Percentiles rank a stretch among this genome's conserved stretches.
These are phyloP conservation scores for Mycena galopus DNA, from an alignment of 768 basidiomycete genomes.

Conservation along the genomic window DNA sequence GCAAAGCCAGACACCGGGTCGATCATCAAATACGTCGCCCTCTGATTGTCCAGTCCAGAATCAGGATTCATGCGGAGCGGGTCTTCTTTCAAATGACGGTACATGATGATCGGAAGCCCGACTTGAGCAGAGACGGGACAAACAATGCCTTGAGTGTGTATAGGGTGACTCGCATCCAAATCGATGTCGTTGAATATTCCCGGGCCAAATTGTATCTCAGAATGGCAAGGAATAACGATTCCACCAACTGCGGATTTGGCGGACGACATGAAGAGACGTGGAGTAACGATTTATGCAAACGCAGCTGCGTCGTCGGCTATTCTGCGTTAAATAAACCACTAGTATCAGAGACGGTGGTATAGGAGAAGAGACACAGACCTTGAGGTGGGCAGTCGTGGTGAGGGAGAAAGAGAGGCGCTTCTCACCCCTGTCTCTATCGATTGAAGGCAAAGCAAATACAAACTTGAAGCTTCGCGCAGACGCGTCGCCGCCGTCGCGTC, in stretches of 20 bases:
- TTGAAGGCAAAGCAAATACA: too few species aligned
- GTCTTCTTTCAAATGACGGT: constrained; percentile 41
- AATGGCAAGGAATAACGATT: background rate
- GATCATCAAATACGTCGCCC: constrained; percentile 45
- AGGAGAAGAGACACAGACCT: too few species aligned
- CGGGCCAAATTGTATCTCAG: background rate
- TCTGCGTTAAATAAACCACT: too few species aligned
- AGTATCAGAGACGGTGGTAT: too few species aligned
- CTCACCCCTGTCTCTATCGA: too few species aligned
- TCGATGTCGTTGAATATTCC: background rate
- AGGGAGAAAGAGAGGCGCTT: too few species aligned
- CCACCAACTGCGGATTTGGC: background rate
- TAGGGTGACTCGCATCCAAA: constrained; percentile 39
- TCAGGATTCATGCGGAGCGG: constrained; percentile 39
- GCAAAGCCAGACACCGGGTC: constrained; percentile 44
- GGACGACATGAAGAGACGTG: too few species aligned
- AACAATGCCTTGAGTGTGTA: constrained; percentile 40
- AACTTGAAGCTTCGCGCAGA: too few species aligned
- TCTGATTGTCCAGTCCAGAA: constrained; percentile 45
- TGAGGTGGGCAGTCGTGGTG: too few species aligned
- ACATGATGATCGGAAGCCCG: constrained; percentile 46
- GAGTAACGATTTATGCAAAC: too few species aligned
- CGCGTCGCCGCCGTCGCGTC: too few species aligned
- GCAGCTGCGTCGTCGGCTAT: too few species aligned
- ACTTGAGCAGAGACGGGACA: constrained; percentile 45